These are phyloP conservation scores for Metahyphopichia silvanorum DNA, from an alignment of 805 yeast species.

Conservation along the genomic window DNA sequence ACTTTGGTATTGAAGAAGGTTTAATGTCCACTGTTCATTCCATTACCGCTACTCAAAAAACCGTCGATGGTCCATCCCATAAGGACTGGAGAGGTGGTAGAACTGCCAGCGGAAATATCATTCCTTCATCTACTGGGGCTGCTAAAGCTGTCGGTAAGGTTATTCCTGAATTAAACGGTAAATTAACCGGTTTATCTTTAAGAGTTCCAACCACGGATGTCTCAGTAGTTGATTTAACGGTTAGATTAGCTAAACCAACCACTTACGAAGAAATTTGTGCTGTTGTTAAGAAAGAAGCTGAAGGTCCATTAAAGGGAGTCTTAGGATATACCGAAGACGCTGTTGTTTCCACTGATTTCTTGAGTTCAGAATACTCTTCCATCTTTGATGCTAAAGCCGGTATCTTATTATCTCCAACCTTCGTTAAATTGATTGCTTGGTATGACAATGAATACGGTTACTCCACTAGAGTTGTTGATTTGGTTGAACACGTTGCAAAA, in stretches of 20 bases:
- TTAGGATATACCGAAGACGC: constrained; percentile 35
- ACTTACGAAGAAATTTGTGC: constrained; percentile 32
- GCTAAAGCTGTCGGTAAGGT: constrained; percentile 38
- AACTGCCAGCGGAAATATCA: constrained; percentile 35
- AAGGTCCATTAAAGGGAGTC: constrained; percentile 31
- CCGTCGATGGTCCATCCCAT: constrained; percentile 37
- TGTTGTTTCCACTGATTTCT: constrained; percentile 33
- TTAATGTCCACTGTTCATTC: constrained; percentile 37
- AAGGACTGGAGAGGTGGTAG: constrained; percentile 40
- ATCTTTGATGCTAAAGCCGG: constrained; percentile 33
- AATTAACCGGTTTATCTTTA: constrained; percentile 34
- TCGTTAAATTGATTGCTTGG: constrained; percentile 35
- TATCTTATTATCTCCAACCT: constrained; percentile 32
- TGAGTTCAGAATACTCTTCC: constrained; percentile 26
- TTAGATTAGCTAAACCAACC: constrained; percentile 27
- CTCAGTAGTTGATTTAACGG: constrained; percentile 34
- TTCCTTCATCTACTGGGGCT: constrained; percentile 36
- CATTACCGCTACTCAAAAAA: constrained; percentile 35
- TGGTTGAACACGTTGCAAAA: constrained; percentile 29
- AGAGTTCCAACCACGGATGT: constrained; percentile 36
- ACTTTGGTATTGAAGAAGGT: constrained; percentile 33
- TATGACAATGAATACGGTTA: constrained; percentile 36
- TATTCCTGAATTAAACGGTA: constrained; percentile 34
- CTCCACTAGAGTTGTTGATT: constrained; percentile 36
- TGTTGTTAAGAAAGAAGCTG: constrained; percentile 27